These are phyloP conservation scores for Elsinoe fawcettii DNA, from an alignment of 2,329 filamentous ascomycete genomes.

Conservation along the genomic window DNA sequence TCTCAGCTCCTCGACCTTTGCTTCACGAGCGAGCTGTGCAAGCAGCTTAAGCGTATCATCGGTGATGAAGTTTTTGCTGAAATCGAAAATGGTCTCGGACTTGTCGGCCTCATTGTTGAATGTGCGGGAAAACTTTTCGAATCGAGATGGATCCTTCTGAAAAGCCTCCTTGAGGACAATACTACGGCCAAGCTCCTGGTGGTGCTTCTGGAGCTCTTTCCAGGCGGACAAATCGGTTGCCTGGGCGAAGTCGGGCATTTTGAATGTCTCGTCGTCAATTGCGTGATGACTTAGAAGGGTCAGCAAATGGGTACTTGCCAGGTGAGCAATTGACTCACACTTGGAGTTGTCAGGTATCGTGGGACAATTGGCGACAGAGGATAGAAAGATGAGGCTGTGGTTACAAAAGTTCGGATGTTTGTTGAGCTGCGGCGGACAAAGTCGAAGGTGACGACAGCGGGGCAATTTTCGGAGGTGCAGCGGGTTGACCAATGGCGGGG, in stretches of 20 bases:
- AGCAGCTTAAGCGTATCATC: slow-evolving; percentile 85
- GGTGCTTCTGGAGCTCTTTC: slow-evolving; percentile 82
- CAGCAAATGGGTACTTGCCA: not conserved
- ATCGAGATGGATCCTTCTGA: slow-evolving; percentile 75
- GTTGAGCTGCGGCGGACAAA: slow-evolving; percentile 7
- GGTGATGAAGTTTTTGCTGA: slow-evolving; percentile 96
- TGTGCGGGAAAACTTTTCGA: slow-evolving; percentile 79
- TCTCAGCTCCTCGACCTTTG: slow-evolving; percentile 82
- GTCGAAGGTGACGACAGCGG: slow-evolving; percentile 8
- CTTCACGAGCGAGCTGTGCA: slow-evolving; percentile 84
- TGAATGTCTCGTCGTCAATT: slow-evolving; percentile 20
- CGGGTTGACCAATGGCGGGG: slow-evolving; percentile 7
- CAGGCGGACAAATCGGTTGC: slow-evolving; percentile 79
- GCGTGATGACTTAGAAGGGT: not conserved
- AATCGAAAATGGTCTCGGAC: slow-evolving; percentile 91
- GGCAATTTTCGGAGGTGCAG: slow-evolving; percentile 10
- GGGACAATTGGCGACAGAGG: not conserved
- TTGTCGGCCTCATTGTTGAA: slow-evolving; percentile 72
- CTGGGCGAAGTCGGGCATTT: slow-evolving; percentile 63
- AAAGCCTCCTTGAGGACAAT: slow-evolving; percentile 90
- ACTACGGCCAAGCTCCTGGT: slow-evolving; percentile 71
- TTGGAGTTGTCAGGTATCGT: not conserved
- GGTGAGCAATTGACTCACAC: not conserved
- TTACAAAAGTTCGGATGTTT: slow-evolving; percentile 12
- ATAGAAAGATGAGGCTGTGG: not conserved